phyloP scores from a whole-genome alignment of 2,329 filamentous ascomycete genomes.

The Cladophialophora exuberans region DNA sequence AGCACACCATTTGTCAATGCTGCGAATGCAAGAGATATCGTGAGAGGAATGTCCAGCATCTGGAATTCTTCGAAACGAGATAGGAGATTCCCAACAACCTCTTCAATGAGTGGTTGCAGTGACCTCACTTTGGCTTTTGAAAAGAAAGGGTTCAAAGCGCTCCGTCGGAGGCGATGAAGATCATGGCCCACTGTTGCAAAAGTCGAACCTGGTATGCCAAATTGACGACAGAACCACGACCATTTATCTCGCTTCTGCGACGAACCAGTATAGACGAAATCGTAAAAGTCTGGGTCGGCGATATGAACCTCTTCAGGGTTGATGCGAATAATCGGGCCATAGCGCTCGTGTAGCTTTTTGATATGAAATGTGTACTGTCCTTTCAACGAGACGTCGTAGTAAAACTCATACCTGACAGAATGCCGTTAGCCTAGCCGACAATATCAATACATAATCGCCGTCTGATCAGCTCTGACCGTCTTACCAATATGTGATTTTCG shows the following conservation, averaged over 20 bases:
- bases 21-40: constrained; percentile 9
- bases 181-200: constrained; percentile 29
- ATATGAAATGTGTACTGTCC: constrained; percentile 30
- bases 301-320: constrained; percentile 34
- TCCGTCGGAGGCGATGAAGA: constrained; percentile 29
- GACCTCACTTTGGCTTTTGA: constrained; percentile 20
- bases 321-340: constrained; percentile 33
- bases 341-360: constrained; percentile 28
- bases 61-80: constrained; percentile 11
- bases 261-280: constrained; percentile 27
- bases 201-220: constrained; percentile 13
- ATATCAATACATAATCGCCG: constrained; percentile 16
- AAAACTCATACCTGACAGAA: constrained; percentile 33
- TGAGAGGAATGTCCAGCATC: constrained; percentile 7
- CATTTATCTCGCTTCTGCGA: constrained; percentile 31
- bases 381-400: constrained; percentile 29
- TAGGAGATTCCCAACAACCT: constrained; percentile 9
- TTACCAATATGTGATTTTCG: constrained; percentile 9
- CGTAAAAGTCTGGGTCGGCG: constrained; percentile 27
- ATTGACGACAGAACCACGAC: constrained; percentile 21
- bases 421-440: not conserved
- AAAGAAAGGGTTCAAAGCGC: constrained; percentile 33
- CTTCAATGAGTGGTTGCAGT: constrained; percentile 19
- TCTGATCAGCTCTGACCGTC: constrained; percentile 32
- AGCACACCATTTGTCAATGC: constrained; percentile 24